Conservation (phyloP, 805 yeast genomes). For the Hagleromyces aurorensis region DNA sequence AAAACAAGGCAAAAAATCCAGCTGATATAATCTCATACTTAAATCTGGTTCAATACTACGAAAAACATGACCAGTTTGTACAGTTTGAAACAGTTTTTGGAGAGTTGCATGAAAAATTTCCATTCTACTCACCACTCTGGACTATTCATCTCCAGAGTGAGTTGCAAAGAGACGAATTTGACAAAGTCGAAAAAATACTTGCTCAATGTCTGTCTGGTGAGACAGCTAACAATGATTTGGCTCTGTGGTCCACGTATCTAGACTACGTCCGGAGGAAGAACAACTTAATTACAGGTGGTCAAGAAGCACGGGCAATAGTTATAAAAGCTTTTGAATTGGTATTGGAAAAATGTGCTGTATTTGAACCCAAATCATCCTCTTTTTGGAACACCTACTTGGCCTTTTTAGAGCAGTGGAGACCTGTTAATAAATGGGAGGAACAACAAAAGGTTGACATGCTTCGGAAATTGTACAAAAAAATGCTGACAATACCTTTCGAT, state of each 20-base stretch:
- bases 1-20: constrained; percentile 44
- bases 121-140: constrained; percentile 69
- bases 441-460: constrained; percentile 72
- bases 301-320: constrained; percentile 64
- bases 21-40: constrained; percentile 51
- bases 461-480: constrained; percentile 62
- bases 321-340: constrained; percentile 82
- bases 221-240: constrained; percentile 42
- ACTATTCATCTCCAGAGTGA: constrained; percentile 59
- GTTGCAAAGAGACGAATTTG: constrained; percentile 55
- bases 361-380: constrained; percentile 58
- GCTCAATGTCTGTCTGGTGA: constrained; percentile 48
- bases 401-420: constrained; percentile 70
- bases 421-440: constrained; percentile 74
- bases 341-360: constrained; percentile 60
- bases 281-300: constrained; percentile 73
- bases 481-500: constrained; percentile 67
- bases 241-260: constrained; percentile 70
- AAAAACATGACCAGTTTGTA: constrained; percentile 49
- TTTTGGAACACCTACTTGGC: constrained; percentile 81
- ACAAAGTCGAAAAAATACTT: constrained; percentile 58
- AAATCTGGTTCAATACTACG: constrained; percentile 41
- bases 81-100: constrained; percentile 53
- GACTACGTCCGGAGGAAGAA: constrained; percentile 62
- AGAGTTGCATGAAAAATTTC: constrained; percentile 54